Base-by-base conservation (phyloP, 805 yeast species). In the Metschnikowia reukaufii region DNA sequence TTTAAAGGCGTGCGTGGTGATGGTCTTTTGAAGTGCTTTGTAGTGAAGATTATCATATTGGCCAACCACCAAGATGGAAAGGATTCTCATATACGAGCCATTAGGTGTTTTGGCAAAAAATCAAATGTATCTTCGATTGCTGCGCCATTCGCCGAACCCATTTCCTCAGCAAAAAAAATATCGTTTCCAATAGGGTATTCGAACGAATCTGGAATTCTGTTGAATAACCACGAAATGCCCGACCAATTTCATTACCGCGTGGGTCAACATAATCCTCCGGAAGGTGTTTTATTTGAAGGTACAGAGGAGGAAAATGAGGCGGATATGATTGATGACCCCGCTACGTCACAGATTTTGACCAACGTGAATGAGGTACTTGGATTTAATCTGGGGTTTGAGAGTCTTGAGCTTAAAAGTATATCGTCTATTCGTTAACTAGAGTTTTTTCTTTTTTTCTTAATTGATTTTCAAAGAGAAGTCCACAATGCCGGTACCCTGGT, bases 11-110 rank as follows among this genome's bases (percentile, higher is more conserved):
- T 77, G 2, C 64, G 86, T 32, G 64, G 67, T 9, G 83, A 78
- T 44, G 79, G 80, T 2, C 76, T 81, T 1, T 64, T 89, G 39
- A 82, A 86, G 55, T 81, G 94, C 43, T 85, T 82, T 56, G 68
- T 83, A 51, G 66, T 89, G 10, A 77, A 86, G 49, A 55, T 90
- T 13, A 61, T 76, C n/a, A 73, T 89, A 5, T 61, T 79, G 7
- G 78, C 87, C 1, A 94, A 95, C 58, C 96, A 89, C 58, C 97
- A 91, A 61, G 90, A 88, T 60, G 99, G 99, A 38, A 94, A 92
- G 60, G 99, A 94, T 63, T 84, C 96, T 0, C 98, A 90, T 63
- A 71, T 94, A 9, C 67, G 99, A 39, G 85, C 90, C 0, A 73
- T 91, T 15, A 80, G 72, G 63, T 88, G 57, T 70, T 82, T 64